phyloP scores from a whole-genome alignment of 2,329 filamentous ascomycete species.

The Madurella mycetomatis region DNA sequence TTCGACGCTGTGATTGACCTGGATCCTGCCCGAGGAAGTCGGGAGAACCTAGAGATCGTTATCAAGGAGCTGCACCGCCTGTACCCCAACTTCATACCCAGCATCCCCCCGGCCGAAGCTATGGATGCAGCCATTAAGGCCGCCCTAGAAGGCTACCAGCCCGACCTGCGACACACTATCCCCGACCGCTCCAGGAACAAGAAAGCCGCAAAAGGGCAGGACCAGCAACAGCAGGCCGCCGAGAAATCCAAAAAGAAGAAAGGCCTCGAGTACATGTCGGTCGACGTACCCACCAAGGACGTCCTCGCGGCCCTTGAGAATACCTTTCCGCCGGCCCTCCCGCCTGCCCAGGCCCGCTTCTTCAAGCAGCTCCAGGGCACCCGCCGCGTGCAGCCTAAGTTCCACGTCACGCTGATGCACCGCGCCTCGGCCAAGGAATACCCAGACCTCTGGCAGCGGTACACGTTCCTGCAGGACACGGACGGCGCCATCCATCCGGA shows the following conservation, averaged over 20 bases:
- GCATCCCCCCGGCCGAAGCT: conserved; percentile 66
- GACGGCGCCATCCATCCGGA: conserved; percentile 37
- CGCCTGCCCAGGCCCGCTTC: conserved; percentile 55
- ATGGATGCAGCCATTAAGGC: conserved; percentile 75
- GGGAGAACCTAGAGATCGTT: conserved; percentile 78
- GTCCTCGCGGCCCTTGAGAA: conserved; percentile 58
- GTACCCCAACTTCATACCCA: conserved; percentile 71
- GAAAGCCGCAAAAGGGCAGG: conserved; percentile 34
- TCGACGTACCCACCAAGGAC: conserved; percentile 42
- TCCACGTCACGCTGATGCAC: conserved; percentile 94
- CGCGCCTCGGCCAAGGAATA: conserved; percentile 57
- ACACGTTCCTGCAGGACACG: conserved; percentile 55
- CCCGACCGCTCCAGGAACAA: conserved; percentile 52
- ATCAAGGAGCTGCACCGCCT: conserved; percentile 66
- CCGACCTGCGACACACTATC: conserved; percentile 71
- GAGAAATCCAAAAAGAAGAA: conserved; percentile 40
- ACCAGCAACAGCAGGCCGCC: conserved; percentile 31
- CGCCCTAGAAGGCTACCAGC: conserved; percentile 72
- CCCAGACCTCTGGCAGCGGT: conserved; percentile 71
- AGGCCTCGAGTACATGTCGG: conserved; percentile 53
- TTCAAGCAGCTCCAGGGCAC: conserved; percentile 71
- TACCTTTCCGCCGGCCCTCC: conserved; percentile 56
- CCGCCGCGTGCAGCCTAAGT: conserved; percentile 73
- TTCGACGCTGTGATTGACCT: conserved; percentile 86
- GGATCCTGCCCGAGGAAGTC: conserved; percentile 70